Evolutionary conservation across 495 filamentous ascomycete genomes (phyloP).

Genomic region (Barbatosphaeria neglecta): DNA sequence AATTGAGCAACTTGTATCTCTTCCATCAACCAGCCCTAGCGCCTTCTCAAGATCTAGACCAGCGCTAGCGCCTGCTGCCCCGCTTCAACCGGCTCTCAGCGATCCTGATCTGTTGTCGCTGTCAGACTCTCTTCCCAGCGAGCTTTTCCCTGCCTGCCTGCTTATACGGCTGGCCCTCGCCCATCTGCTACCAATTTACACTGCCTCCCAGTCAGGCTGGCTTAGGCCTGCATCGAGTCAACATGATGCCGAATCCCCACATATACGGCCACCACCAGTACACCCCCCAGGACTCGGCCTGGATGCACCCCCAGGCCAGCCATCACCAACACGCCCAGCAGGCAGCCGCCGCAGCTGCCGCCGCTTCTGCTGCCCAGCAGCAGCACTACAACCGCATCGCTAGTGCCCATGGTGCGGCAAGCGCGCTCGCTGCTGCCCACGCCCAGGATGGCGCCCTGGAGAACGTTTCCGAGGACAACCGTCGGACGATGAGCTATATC

Average conservation of each 20-base stretch:
- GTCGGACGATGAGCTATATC: slow-evolving; percentile 83
- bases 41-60: no score
- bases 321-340: slow-evolving; percentile 59
- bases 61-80: no score
- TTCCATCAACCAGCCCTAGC: no score
- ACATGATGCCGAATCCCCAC: slow-evolving; percentile 30
- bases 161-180: not conserved
- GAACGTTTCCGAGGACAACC: slow-evolving; percentile 77
- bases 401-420: slow-evolving; percentile 43
- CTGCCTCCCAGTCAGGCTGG: not conserved
- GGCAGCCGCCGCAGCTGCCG: slow-evolving; percentile 46
- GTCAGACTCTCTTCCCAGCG: not conserved
- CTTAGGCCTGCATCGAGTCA: slow-evolving; percentile 3
- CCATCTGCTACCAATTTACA: not conserved
- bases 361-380: slow-evolving; percentile 60
- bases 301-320: slow-evolving; percentile 59
- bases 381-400: slow-evolving; percentile 67
- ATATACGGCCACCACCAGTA: slow-evolving; percentile 62
- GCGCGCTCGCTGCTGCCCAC: slow-evolving; percentile 40
- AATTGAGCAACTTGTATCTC: no score
- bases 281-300: slow-evolving; percentile 61
- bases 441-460: slow-evolving; percentile 44
- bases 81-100: no score
- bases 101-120: no score
- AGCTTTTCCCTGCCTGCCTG: no score